Evolutionary conservation across 306 rosid species (phyloP).

Genomic region (Hippophae tibetana): DNA sequence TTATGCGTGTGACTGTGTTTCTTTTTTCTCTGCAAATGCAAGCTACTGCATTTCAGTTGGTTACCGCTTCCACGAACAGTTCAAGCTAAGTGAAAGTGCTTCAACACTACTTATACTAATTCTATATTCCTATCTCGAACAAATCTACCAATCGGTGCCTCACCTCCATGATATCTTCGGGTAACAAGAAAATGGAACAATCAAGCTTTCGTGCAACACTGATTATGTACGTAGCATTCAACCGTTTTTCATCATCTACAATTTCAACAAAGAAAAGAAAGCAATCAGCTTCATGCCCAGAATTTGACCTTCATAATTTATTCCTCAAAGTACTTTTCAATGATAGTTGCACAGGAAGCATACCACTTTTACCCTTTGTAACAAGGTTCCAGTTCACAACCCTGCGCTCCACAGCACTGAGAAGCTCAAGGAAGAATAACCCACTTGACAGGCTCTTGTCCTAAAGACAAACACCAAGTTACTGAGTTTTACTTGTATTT

Average conservation of each 20-base stretch:
- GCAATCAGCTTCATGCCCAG: constrained; percentile 12
- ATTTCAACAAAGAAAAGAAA: constrained; percentile 16
- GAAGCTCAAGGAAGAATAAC: constrained; percentile 84
- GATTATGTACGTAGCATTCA: constrained; percentile 88
- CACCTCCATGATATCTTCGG: constrained; percentile 97
- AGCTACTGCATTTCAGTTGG: too few species aligned
- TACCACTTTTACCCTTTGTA: constrained; percentile 87
- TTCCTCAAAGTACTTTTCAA: not conserved
- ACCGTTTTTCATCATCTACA: constrained; percentile 76
- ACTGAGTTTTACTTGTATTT: constrained; percentile 13
- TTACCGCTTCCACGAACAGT: too few species aligned
- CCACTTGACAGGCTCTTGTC: constrained; percentile 84
- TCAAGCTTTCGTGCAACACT: constrained; percentile 96
- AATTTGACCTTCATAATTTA: not conserved
- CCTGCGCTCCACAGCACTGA: constrained; percentile 93
- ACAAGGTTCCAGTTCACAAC: constrained; percentile 98
- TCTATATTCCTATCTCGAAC: not conserved
- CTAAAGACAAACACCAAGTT: constrained; percentile 27
- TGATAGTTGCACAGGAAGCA: constrained; percentile 15
- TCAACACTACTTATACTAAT: too few species aligned
- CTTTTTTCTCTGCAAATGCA: too few species aligned
- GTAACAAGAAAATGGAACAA: constrained; percentile 85
- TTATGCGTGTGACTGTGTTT: too few species aligned
- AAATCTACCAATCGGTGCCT: constrained; percentile 6
- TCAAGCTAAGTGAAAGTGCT: too few species aligned